Conservation (phyloP, 2,329 filamentous ascomycete species). For the Cadophora gregata region DNA sequence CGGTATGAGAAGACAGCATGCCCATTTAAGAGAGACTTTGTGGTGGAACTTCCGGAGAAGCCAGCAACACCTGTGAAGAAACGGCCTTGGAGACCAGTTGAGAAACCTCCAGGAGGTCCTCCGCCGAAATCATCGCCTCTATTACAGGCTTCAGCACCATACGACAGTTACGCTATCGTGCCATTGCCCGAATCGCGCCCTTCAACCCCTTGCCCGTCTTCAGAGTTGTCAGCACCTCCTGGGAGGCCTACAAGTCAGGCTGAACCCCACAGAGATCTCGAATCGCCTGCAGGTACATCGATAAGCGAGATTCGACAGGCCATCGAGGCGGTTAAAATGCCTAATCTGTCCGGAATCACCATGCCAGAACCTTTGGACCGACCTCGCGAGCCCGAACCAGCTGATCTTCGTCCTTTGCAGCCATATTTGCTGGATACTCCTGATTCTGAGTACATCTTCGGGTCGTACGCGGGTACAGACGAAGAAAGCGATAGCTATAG, state of each 20-base stretch:
- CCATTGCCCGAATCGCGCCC: conserved; percentile 7
- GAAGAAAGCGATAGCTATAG: conserved; percentile 38
- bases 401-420: conserved; percentile 2
- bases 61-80: conserved; percentile 69
- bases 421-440: conserved; percentile 25
- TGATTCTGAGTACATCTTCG: conserved; percentile 17
- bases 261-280: conserved; percentile 17
- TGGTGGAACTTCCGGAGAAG: conserved; percentile 73
- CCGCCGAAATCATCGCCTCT: conserved; percentile 20
- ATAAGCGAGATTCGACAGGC: neutral
- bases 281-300: neutral
- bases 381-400: neutral
- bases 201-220: conserved; percentile 15
- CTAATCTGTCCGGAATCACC: neutral
- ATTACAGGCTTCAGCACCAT: conserved; percentile 1
- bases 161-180: neutral
- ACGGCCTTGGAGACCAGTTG: conserved; percentile 69
- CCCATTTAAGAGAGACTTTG: conserved; percentile 81
- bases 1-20: conserved; percentile 89
- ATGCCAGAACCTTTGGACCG: neutral
- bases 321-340: conserved; percentile 1
- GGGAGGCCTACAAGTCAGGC: neutral
- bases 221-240: neutral
- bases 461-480: conserved; percentile 13
- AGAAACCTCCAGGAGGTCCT: conserved; percentile 28